Evolutionary conservation across 169 alveolate species (phyloP).

Genomic region (Amoebophrya sp.): DNA sequence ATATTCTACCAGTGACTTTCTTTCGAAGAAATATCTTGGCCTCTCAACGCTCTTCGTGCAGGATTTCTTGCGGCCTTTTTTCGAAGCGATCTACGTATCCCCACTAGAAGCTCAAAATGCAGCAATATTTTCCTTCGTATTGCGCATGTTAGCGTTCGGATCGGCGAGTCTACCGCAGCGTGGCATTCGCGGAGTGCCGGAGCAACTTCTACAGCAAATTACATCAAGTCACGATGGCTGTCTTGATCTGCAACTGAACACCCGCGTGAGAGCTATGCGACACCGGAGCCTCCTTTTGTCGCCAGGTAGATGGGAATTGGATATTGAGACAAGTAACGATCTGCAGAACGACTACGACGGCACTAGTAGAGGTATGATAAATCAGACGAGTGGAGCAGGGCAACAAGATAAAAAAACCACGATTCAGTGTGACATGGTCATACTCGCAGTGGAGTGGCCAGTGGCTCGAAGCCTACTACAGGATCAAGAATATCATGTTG

Average conservation of each 20-base stretch:
- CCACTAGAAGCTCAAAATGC: background rate
- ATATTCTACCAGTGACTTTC: background rate
- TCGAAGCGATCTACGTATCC: background rate
- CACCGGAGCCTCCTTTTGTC: no score
- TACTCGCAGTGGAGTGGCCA: background rate
- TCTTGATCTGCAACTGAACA: no score
- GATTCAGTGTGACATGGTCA: background rate
- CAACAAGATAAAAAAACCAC: no score
- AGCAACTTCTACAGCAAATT: background rate
- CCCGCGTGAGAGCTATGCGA: no score
- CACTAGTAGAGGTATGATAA: no score
- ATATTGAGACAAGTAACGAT: no score
- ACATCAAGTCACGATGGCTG: no score
- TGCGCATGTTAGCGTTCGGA: background rate
- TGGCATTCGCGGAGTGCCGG: background rate
- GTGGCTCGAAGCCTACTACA: background rate
- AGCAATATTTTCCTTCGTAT: background rate
- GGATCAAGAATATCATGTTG: no score
- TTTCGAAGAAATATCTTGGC: no score
- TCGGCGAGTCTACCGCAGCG: background rate
- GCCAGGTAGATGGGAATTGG: no score
- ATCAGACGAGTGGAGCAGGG: no score
- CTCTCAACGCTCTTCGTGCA: background rate
- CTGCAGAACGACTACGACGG: no score
- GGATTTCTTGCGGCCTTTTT: background rate